phyloP scores from a whole-genome alignment of 768 basidiomycete species.

The Russula lepida region DNA sequence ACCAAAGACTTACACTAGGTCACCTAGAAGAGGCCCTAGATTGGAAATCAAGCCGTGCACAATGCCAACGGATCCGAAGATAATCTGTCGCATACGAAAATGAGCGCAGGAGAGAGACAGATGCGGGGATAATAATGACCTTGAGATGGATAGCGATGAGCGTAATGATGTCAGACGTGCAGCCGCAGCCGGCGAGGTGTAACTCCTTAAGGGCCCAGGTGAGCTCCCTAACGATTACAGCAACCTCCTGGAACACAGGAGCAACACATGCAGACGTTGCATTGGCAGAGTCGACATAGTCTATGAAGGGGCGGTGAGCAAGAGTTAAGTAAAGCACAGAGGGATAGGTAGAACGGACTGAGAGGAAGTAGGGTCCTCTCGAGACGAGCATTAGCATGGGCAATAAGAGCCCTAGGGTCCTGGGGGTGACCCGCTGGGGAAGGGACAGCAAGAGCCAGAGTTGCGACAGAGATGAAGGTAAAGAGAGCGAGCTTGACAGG shows the following conservation, averaged over 20 bases:
- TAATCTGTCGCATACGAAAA: neutral
- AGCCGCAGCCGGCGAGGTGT: neutral
- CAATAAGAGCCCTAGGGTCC: neutral
- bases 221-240: neutral
- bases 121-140: neutral
- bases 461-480: neutral
- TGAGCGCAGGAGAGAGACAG: neutral
- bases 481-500: constrained; percentile 5
- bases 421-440: neutral
- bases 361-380: neutral
- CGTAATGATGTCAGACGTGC: neutral
- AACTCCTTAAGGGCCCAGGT: neutral
- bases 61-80: neutral
- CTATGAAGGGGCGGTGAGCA: neutral
- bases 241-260: neutral
- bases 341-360: neutral
- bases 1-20: constrained; percentile 4
- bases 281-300: neutral
- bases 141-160: neutral
- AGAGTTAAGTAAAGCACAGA: too few species aligned
- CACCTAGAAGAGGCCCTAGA: neutral
- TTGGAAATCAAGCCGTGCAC: neutral
- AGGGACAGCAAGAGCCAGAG: constrained; percentile 2
- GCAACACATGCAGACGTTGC: neutral
- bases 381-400: neutral